Base-by-base conservation (phyloP, 2,329 filamentous ascomycete genomes). In the Neofusicoccum sp. region DNA sequence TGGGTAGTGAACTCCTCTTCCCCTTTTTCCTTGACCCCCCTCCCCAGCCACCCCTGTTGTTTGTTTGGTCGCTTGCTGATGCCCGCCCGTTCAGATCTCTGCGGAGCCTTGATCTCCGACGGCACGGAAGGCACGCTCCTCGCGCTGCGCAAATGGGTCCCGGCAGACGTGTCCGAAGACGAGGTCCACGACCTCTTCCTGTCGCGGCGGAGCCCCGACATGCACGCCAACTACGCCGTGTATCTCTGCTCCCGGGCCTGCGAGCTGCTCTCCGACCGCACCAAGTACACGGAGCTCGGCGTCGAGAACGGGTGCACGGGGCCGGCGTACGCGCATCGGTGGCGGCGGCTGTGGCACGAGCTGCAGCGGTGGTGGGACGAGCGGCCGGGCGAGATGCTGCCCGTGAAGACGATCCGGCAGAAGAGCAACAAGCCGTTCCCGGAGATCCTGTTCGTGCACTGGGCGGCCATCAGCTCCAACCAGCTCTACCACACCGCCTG, bases 401-500 rank as follows among this genome's bases (percentile, higher is more conserved):
- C 83, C 0, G 75, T 83, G 12, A 75, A 80, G 43, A 79, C 73
- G 2, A 74, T 79, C n/a, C 12, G 39, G 28, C 39, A 45, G n/a
- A 73, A 77, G 36, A 75, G 74, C 2, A 71, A 73, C 6, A 36
- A 45, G 41, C 80, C 81, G 1, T 86, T 85, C 64, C 83, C 83
- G 0, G 76, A 81, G 47, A 79, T 85, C 2, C 75, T 86, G 0
- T 87, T 83, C 67, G 70, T 79, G 1, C 80, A 84, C 63, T 83
- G 80, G 78, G 81, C 83, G 0, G 84, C 81, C 3, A 86, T 86
- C 31, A 86, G 84, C 0, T 81, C 81, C 0, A 86, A 84, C 56
- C 84, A 86, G 66, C 75, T 87, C 0, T 84, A 85, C 49, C 84
- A 87, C 66, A 85, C 85, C 0, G 79, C 82, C 7, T 83, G 81